Conservation (phyloP, 331 rosid species). For the Erythrophleum ivorense region DNA sequence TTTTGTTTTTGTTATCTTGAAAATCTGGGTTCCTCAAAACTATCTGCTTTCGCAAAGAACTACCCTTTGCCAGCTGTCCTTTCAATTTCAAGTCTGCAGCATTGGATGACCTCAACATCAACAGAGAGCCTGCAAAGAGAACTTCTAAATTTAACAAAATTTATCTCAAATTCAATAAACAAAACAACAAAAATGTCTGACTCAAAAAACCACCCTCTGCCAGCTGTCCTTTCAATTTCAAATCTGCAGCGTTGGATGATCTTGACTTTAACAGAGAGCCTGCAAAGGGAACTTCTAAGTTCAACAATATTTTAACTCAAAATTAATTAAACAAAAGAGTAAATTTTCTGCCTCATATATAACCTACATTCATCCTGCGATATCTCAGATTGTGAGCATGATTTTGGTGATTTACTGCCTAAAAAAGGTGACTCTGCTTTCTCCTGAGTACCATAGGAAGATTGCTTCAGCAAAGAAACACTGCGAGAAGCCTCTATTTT, state of each 20-base stretch:
- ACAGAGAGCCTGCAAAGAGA: conserved; percentile 31
- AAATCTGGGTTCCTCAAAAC: not conserved
- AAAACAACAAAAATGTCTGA: not conserved
- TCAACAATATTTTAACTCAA: not conserved
- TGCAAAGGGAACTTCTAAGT: conserved; percentile 21
- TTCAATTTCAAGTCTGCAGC: conserved; percentile 26
- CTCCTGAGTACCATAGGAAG: not conserved
- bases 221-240: conserved; percentile 24
- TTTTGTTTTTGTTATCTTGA: conserved; percentile 23
- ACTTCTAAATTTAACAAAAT: not conserved
- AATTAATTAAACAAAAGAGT: not conserved
- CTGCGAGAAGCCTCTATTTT: not conserved
- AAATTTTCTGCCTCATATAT: conserved; percentile 7
- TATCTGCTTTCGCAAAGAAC: conserved; percentile 11
- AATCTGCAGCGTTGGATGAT: conserved; percentile 26
- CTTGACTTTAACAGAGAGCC: conserved; percentile 31
- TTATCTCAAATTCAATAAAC: not conserved
- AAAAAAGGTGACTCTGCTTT: not conserved
- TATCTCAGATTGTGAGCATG: conserved; percentile 16
- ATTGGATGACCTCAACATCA: conserved; percentile 31
- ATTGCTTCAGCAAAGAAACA: conserved; percentile 7
- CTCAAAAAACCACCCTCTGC: conserved; percentile 7
- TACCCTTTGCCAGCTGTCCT: not conserved
- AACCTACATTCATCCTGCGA: conserved; percentile 19
- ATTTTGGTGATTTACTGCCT: conserved; percentile 21